Evolutionary conservation across 192 early-diverging fungal genomes (phyloP).

Genomic region (Globomyces pollinis-pini): DNA sequence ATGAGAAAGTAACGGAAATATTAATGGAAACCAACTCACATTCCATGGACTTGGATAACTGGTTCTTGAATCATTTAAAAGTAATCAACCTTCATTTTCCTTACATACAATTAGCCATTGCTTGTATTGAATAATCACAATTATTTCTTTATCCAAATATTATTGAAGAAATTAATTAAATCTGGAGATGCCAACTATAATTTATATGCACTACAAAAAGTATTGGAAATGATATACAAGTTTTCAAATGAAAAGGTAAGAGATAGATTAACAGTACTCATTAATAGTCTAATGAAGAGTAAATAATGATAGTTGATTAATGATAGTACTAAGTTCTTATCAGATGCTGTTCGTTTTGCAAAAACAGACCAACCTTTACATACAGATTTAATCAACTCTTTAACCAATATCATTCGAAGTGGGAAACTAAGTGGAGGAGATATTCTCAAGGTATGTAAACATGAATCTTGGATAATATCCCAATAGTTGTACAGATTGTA

Average conservation of each 20-base stretch:
- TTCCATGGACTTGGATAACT: not conserved
- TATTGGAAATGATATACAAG: slow-evolving; percentile 2
- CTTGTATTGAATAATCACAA: slow-evolving; percentile 9
- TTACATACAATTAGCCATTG: not conserved
- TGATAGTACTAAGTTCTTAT: slow-evolving; percentile 1
- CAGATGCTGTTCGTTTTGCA: slow-evolving; percentile 7
- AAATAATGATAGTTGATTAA: not conserved
- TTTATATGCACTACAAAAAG: not conserved
- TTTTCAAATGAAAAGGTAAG: not conserved
- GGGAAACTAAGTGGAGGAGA: slow-evolving; percentile 8
- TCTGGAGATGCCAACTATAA: not conserved
- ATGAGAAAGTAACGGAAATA: not conserved
- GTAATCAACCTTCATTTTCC: too few species aligned
- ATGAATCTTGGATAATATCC: too few species aligned
- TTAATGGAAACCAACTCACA: not conserved
- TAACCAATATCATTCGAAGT: slow-evolving; percentile 4
- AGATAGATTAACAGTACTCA: not conserved
- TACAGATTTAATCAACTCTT: slow-evolving; percentile 1
- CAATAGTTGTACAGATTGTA: slow-evolving; percentile 5
- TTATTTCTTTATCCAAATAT: slow-evolving; percentile 5
- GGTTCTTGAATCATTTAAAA: not conserved
- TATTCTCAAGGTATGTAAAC: slow-evolving; percentile 2
- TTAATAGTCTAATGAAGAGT: not conserved
- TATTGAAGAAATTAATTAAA: not conserved
- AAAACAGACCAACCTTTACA: not conserved